Evolutionary conservation across 495 filamentous ascomycete genomes (phyloP), one percentile per base, ranked within the genome.

Genomic region (Trypethelium eluteriae): DNA sequence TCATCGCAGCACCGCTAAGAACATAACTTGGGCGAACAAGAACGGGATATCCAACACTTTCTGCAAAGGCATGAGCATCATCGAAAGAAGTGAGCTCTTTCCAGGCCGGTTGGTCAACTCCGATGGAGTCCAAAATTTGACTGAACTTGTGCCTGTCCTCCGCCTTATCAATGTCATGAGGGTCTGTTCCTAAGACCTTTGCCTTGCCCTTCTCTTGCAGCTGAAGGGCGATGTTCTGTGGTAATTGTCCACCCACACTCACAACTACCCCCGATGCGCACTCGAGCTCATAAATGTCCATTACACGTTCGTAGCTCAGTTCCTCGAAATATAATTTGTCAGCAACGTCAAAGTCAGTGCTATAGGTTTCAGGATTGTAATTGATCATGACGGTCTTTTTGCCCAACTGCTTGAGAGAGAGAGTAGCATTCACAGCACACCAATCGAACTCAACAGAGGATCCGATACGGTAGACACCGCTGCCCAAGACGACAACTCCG

Each of bases 381-480:
- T 98, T 98, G 77, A 98, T 96, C 92, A 98, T 96, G 65, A 96
- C 88, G 25, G 93, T 98, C 84, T 96, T 96, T 83, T 96, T 91
- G 70, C 92, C 93, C 86, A 96, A 93, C 63, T 87, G 80, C 69
- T 86, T 85, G 69, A 97, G 82, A 44, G 93, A 92, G 39, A 90
- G 81, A 16, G 94, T 94, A 67, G 91, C 91, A 74, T 93, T 96
- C 69, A 97, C 93, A 66, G 93, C 93, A 74, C 94, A 98, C 93
- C 93, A 98, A 78, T 98, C 93, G 74, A 98, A 98, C 78, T 98
- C 93, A 65, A 98, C 93, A 34, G 92, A 96, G 80, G 89, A 93
- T 68, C 94, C 93, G 74, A 97, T 98, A 70, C 93, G 86, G 83
- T 98, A 98, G 9, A 96, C 93, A 76, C 93, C 93, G 76, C 89